A percentile compares a stretch with the other conserved stretches of the same genome.
These are phyloP conservation scores for Limtongia smithiae DNA, from an alignment of 805 yeast species.

Conservation along the genomic window DNA sequence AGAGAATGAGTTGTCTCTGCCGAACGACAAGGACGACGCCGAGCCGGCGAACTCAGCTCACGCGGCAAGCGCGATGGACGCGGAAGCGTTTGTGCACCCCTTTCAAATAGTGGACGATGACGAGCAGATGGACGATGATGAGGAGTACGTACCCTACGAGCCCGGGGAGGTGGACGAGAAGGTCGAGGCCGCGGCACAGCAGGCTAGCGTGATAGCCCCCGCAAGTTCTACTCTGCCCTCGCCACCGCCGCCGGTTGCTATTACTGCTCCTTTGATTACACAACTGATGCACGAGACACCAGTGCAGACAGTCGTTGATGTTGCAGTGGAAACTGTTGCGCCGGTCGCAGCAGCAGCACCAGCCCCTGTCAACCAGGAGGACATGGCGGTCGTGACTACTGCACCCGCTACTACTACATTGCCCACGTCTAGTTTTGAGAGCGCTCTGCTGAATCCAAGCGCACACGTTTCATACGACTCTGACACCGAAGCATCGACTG, in stretches of 20 bases:
- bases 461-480: constrained; percentile 16
- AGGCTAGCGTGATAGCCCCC: not conserved
- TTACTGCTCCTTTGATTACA: no score
- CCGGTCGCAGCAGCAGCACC: no score
- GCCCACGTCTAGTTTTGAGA: constrained; percentile 6
- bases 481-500: constrained; percentile 2
- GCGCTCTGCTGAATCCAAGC: constrained; percentile 12
- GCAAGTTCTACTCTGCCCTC: no score
- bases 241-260: no score
- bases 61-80: not conserved
- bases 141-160: not conserved
- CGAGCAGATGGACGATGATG: not conserved
- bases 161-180: no score
- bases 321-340: no score
- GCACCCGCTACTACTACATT: not conserved
- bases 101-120: not conserved
- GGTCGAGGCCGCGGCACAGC: no score
- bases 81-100: not conserved
- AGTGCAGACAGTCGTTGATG: no score
- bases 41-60: not conserved
- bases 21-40: no score
- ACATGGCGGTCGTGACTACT: not conserved
- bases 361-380: no score
- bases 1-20: no score
- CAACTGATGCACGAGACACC: no score